Conservation (phyloP, 495 filamentous ascomycete genomes). For the Talaromyces stipitatus region DNA sequence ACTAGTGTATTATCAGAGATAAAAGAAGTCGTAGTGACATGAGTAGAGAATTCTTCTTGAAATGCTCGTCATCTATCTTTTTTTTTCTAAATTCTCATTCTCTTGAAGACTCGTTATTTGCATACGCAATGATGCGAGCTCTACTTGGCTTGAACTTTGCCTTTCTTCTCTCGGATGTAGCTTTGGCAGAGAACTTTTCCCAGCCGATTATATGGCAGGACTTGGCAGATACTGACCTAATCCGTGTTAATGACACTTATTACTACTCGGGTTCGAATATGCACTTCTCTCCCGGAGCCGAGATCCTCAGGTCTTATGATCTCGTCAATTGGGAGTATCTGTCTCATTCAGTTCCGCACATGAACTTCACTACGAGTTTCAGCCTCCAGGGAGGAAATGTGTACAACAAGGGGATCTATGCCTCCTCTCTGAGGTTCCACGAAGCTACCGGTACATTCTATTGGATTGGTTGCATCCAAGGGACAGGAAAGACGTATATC, state of each 20-base stretch:
- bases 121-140: no score
- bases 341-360: not conserved
- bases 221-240: not conserved
- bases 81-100: no score
- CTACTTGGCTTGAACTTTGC: no score
- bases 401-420: not conserved
- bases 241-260: not conserved
- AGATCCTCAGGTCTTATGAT: not conserved
- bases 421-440: not conserved
- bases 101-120: no score
- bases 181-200: not conserved
- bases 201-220: not conserved
- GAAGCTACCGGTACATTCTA: not conserved
- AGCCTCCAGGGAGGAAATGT: not conserved
- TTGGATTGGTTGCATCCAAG: not conserved
- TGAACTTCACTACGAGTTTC: not conserved
- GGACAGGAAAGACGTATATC: not conserved
- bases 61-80: no score
- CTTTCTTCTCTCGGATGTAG: no score
- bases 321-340: not conserved
- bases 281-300: not conserved
- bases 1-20: no score
- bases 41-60: no score
- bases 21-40: no score
- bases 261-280: not conserved